Base-by-base conservation (phyloP, 345 rosid species). In the Salix koriyanagi region DNA sequence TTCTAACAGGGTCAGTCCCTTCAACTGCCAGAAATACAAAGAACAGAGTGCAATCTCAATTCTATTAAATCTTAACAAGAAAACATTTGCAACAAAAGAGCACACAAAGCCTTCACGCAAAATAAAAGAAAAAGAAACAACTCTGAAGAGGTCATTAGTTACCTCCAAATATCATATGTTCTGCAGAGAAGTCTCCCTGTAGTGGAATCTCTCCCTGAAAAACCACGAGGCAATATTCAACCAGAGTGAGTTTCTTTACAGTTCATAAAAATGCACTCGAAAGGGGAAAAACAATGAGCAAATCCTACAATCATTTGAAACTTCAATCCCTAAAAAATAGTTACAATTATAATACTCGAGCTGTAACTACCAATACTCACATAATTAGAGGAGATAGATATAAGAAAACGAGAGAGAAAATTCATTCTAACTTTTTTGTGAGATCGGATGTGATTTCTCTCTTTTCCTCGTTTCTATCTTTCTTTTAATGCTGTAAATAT, bases 151-250 rank as follows among this genome's bases (percentile, higher is more conserved):
- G 7, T 7, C 25, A 64, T 65, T 21, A 48, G 66, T 64, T 75
- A 94, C 98, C 97, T 90, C 98, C 97, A 83, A 89, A 92, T 82
- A 94, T 94, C 97, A 94, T 91, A 80, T 92, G 97, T 70, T 94
- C 97, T 0, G 98, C 97, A 13, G 97, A 92, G 77, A 94, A 94
- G 85, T 92, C 98, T 65, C 98, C 98, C 81, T 94, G 98, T 52
- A 94, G 94, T 70, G 98, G 98, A 83, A 94, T 81, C 79, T 92
- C 91, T 16, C 97, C 98, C 98, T 91, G 89, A 65, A 79, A 76
- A 54, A 65, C 84, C 64, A 62, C 80, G 83, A 75, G 23, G 39
- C 71, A 65, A 28, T 65, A 52, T 15, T 1, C 14, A 34, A 25
- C 69, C 58, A 26, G n/a, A 75, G 48, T n/a, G 65, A 61, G 23